Base-by-base conservation (phyloP, 2,329 filamentous ascomycete genomes). In the Cercospora nicotianae region DNA sequence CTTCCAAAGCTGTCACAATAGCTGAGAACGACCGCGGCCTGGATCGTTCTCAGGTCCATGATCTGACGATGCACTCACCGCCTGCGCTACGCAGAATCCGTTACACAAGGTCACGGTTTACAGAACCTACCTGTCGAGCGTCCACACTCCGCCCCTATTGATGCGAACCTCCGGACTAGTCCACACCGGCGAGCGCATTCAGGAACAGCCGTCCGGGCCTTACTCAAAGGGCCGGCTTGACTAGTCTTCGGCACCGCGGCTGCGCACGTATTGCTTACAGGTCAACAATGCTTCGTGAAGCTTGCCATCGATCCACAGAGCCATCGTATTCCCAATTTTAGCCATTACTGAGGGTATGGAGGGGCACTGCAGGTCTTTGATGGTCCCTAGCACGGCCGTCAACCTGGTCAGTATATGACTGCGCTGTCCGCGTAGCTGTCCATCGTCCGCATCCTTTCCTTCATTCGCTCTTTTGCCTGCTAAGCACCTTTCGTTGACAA, bases 221-320 rank as follows among this genome's bases (percentile, higher is more conserved):
- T 48, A 20, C 18, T 48, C 42, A 20, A 3, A 23, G 42, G 20
- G 42, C 18, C 42, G 42, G 42, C 9, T 48, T 12, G 9, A 23
- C 42, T 48, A 48, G 42, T 48, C 18, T 23, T 48, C 20, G 5
- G 42, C 5, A 48, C 42, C 42, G 42, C 42, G n/a, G 18, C 42
- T 7, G 42, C 30, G 45, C 61, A 63, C 45, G 51, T 57, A 42
- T 63, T 63, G 61, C 61, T 28, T n/a, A 48, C 61, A 55, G n/a
- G 31, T 6, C 45, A 55, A 23, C 48, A 36, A 45, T 48, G 26
- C 48, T 51, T 51, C 45, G 45, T 13, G 20, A 51, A 51, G 45
- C 45, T 26, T 33, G n/a, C 20, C 23, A 64, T 55, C 18, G 48
- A 64, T 55, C 45, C 48, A 36, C 48, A 57, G 18, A 53, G 61